Evolutionary conservation across 805 yeast genomes (phyloP), one percentile per base, ranked within the genome.

Genomic region (Ogataea chonburiensis): DNA sequence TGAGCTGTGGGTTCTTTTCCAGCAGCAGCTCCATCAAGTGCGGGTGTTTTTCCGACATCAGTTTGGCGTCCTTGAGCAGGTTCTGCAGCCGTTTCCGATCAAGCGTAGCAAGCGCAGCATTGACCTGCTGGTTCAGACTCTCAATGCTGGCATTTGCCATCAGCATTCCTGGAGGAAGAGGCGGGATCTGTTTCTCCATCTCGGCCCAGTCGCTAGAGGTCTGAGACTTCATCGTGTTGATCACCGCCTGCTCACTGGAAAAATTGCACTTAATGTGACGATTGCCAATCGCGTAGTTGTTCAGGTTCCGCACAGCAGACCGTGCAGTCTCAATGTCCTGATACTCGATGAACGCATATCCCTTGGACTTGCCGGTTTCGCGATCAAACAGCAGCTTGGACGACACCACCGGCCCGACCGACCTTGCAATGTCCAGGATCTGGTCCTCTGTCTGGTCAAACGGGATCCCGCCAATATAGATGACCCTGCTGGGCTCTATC

Each of bases 371-470:
- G 2, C 97, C 97, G 0, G 96, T 88, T 37, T 79, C 80, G 28
- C 85, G 81, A 58, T 91, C 97, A 56, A 89, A 86, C 58, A 86
- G 71, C 53, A 91, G 71, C 55, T 81, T 80, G 41, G 86, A 66
- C 37, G 75, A 77, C 17, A 75, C 72, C 2, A 91, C 91, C 0
- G 97, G 96, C 1, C 97, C 98, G 2, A 86, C 93, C 2, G 94
- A 79, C 39, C 72, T 69, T 43, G 95, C 94, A 10, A 91, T 76
- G 45, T 86, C 95, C 30, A 45, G 25, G n/a, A 91, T 81, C 58
- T 89, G 97, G 50, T 87, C 95, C 57, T 91, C 98, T 0, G 96
- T 85, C 54, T 85, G 87, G 53, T 91, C 97, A 56, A 80, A 87
- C 1, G 98, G 98, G 24, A 91, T 84, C 11, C 86, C 81, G 3